Percentiles rank a stretch among this genome's conserved stretches.
phyloP scores from a whole-genome alignment of 768 basidiomycete genomes.

The Collybia mongolica region DNA sequence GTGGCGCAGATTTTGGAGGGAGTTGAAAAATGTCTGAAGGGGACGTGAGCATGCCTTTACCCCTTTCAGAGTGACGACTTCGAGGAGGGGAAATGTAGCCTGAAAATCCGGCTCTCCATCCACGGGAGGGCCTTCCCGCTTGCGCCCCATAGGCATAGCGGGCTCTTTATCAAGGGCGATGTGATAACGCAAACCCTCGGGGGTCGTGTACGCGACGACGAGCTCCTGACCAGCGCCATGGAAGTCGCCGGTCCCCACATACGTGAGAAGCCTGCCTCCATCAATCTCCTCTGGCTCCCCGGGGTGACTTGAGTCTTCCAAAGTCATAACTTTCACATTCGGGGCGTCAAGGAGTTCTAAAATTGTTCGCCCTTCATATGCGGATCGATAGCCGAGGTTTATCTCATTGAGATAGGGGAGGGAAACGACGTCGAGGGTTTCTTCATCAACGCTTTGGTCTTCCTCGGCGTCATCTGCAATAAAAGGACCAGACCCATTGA shows the following conservation, averaged over 20 bases:
- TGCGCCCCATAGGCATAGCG: neutral
- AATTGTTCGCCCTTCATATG: constrained; percentile 33
- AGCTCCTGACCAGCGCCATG: constrained; percentile 14
- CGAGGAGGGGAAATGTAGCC: constrained; percentile 26
- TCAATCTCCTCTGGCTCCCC: constrained; percentile 39
- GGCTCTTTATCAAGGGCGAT: constrained; percentile 1
- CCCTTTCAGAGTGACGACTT: constrained; percentile 30
- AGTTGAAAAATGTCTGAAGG: constrained; percentile 28
- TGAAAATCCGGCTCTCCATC: constrained; percentile 13
- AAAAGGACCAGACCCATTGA: constrained; percentile 48
- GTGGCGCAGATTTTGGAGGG: constrained; percentile 24
- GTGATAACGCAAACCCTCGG: constrained; percentile 1
- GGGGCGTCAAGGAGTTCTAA: constrained; percentile 42
- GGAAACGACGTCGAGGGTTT: constrained; percentile 26
- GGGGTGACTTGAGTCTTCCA: constrained; percentile 47
- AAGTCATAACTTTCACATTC: constrained; percentile 29
- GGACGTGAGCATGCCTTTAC: constrained; percentile 34
- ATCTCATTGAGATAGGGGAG: constrained; percentile 39
- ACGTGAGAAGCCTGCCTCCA: constrained; percentile 34
- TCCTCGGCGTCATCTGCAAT: constrained; percentile 24
- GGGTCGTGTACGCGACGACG: constrained; percentile 10
- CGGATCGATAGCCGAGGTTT: constrained; percentile 43
- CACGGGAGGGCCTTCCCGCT: neutral
- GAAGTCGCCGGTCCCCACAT: constrained; percentile 32
- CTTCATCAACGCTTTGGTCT: constrained; percentile 9